phyloP scores from a whole-genome alignment of 352 stramenopile genomes.

The Pythium sukuiense region DNA sequence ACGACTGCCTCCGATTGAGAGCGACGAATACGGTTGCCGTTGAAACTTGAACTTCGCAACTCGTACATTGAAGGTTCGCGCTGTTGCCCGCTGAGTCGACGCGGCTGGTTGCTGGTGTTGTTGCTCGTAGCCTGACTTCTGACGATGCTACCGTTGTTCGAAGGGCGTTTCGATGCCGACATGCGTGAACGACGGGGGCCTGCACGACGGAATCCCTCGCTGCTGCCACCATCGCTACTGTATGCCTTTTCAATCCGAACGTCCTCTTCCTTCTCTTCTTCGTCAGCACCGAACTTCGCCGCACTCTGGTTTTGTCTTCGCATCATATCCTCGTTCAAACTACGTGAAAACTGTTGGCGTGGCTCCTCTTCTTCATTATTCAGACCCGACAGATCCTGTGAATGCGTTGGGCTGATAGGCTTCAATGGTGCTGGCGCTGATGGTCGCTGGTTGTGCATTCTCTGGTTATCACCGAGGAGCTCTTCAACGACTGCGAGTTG shows the following conservation, averaged over 20 bases:
- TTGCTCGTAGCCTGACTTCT: conserved; percentile 2
- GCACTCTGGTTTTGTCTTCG: conserved; percentile 8
- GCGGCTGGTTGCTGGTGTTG: conserved; percentile 8
- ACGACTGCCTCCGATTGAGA: conserved; percentile 24
- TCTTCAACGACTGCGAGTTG: conserved; percentile 31
- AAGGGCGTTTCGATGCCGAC: neutral
- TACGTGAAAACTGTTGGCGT: conserved; percentile 17
- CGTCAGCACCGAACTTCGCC: conserved; percentile 47
- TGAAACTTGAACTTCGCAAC: conserved; percentile 20
- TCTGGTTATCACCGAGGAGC: conserved; percentile 26
- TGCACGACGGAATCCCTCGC: conserved; percentile 16
- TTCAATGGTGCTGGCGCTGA: neutral
- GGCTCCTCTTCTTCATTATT: conserved; percentile 31
- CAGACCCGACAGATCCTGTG: conserved; percentile 59
- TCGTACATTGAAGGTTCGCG: conserved; percentile 27
- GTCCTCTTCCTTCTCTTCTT: conserved; percentile 74
- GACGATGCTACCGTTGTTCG: neutral
- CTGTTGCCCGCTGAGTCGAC: conserved; percentile 5
- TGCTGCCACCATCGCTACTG: conserved; percentile 31
- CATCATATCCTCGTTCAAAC: conserved; percentile 29
- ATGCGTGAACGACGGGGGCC: neutral
- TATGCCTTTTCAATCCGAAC: conserved; percentile 27
- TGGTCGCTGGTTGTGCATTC: conserved; percentile 1
- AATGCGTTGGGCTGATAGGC: conserved; percentile 52
- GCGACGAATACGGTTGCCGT: conserved; percentile 21